Conservation (phyloP, 768 basidiomycete species). For the Strobilomyces confusus region DNA sequence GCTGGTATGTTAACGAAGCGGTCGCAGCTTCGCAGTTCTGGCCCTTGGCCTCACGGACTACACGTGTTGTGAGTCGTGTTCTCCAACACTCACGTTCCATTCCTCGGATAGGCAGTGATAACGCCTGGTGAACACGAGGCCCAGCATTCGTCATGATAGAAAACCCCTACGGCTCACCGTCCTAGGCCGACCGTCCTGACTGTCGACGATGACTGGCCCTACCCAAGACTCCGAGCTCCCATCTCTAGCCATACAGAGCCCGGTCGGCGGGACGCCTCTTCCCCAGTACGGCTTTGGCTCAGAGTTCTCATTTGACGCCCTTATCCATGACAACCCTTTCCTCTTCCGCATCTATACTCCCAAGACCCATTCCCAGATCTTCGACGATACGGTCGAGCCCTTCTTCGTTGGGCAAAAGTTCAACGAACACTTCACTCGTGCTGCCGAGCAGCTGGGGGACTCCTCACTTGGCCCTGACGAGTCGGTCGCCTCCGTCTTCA, state of each 20-base stretch:
- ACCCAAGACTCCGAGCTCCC: conserved; percentile 11
- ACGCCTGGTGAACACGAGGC: conserved; percentile 33
- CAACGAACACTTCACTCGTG: conserved; percentile 38
- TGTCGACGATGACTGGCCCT: conserved; percentile 25
- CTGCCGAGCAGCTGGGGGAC: conserved; percentile 36
- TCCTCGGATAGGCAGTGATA: conserved; percentile 29
- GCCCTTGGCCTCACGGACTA: conserved; percentile 7
- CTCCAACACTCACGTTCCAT: conserved; percentile 7
- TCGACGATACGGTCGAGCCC: conserved; percentile 48
- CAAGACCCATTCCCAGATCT: conserved; percentile 51
- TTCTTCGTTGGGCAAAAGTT: conserved; percentile 70
- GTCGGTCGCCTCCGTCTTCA: conserved; percentile 27
- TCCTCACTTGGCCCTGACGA: conserved; percentile 31
- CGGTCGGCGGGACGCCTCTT: conserved; percentile 31
- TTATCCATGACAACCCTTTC: conserved; percentile 64
- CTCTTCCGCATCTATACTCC: conserved; percentile 81
- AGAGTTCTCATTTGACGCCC: conserved; percentile 56
- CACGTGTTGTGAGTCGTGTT: conserved; percentile 26
- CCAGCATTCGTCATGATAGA: conserved; percentile 20
- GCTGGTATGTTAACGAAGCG: background rate
- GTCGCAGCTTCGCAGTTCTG: background rate
- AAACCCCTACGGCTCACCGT: conserved; percentile 17
- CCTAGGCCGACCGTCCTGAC: conserved; percentile 6
- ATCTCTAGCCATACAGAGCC: conserved; percentile 18
- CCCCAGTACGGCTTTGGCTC: conserved; percentile 74